Conservation (phyloP, 2,329 filamentous ascomycete genomes). For the Lecanicillium sp. region DNA sequence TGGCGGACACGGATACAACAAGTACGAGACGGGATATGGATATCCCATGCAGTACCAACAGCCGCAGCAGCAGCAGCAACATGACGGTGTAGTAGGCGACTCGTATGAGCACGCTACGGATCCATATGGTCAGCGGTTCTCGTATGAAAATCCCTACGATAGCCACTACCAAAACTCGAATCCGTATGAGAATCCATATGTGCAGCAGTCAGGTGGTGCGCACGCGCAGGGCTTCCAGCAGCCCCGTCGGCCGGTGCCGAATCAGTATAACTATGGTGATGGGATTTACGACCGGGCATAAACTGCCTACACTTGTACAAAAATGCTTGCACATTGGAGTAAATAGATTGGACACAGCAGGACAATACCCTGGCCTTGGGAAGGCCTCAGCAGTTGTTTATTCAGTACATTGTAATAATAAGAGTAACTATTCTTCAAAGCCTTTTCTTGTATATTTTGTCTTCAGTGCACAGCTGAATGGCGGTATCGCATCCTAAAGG, state of each 20-base stretch:
- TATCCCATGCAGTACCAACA: background rate
- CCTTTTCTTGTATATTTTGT: too few relatives aligned
- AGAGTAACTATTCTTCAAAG: too few relatives aligned
- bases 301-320: background rate
- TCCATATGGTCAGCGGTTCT: conserved; percentile 3
- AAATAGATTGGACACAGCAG: too few relatives aligned
- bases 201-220: conserved; percentile 2
- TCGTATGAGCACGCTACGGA: conserved; percentile 4
- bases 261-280: conserved; percentile 27
- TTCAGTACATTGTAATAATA: too few relatives aligned
- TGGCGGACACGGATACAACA: conserved; percentile 17
- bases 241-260: conserved; percentile 10
- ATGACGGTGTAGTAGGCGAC: background rate
- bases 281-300: conserved; percentile 25
- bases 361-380: too few relatives aligned
- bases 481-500: too few relatives aligned
- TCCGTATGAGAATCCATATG: conserved; percentile 2
- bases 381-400: too few relatives aligned
- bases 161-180: conserved; percentile 2
- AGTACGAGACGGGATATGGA: conserved; percentile 13
- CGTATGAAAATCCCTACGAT: background rate
- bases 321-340: too few relatives aligned
- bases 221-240: background rate
- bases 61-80: background rate
- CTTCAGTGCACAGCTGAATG: too few relatives aligned